Conservation (phyloP, 2,329 filamentous ascomycete species). For the Mariannaea sp. region DNA sequence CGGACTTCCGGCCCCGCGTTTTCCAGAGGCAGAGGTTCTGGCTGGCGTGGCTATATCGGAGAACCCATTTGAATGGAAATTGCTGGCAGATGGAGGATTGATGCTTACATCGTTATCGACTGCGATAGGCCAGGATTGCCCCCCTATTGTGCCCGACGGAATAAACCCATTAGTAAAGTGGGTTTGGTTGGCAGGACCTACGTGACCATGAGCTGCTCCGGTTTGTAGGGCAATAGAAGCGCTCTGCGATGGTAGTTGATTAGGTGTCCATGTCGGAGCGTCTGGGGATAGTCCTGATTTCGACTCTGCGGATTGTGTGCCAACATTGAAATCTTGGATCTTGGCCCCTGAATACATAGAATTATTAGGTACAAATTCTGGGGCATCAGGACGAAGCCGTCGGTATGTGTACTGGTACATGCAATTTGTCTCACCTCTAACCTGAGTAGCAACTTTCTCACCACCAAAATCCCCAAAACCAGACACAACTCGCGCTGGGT, state of each 20-base stretch:
- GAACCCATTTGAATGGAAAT: background rate
- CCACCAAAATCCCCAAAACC: no score
- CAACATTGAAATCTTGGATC: background rate
- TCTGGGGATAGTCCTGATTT: background rate
- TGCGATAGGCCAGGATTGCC: conserved; percentile 18
- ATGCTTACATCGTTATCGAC: background rate
- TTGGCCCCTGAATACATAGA: background rate
- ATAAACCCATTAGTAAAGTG: conserved; percentile 28
- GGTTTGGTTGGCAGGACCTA: conserved; percentile 25
- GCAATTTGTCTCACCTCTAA: conserved; percentile 19
- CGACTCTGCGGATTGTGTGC: background rate
- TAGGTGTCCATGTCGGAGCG: background rate
- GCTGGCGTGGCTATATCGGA: background rate
- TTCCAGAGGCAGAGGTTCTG: background rate
- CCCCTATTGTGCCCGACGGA: conserved; percentile 24
- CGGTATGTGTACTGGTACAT: background rate
- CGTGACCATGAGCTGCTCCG: conserved; percentile 18
- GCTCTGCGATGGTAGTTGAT: background rate
- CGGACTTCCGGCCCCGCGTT: background rate
- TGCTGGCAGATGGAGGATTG: background rate
- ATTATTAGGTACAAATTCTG: conserved; percentile 19
- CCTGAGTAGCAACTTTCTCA: no score
- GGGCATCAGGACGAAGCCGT: conserved; percentile 29
- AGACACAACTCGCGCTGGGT: no score
- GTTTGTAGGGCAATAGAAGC: background rate